A percentile compares a stretch with the other conserved stretches of the same genome.
These are phyloP conservation scores for Monosporozyma aquatica DNA, from an alignment of 805 yeast genomes.

Conservation along the genomic window DNA sequence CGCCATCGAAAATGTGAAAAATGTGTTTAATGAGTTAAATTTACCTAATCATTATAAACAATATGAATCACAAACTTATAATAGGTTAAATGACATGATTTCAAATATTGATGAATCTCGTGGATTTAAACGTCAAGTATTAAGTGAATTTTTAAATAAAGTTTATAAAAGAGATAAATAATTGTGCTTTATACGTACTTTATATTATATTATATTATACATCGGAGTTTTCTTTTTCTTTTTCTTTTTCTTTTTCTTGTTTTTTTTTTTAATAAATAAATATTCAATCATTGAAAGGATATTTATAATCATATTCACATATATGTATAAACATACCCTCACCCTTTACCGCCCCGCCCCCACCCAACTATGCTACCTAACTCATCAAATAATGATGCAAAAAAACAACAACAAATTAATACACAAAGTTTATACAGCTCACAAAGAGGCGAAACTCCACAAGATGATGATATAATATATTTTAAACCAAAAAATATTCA, in stretches of 20 bases:
- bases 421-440: too few species aligned
- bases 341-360: too few species aligned
- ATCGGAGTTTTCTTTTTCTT: background rate
- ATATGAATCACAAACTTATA: constrained; percentile 75
- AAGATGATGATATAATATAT: constrained; percentile 13
- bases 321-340: too few species aligned
- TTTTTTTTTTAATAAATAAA: background rate
- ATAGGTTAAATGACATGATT: constrained; percentile 54
- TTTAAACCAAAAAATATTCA: constrained; percentile 5
- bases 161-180: constrained; percentile 91
- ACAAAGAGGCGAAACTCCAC: too few species aligned
- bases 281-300: background rate
- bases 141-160: constrained; percentile 75
- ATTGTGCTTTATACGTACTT: background rate
- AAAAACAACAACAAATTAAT: too few species aligned
- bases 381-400: too few species aligned
- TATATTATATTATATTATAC: too few species aligned
- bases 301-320: too few species aligned
- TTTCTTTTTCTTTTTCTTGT: background rate
- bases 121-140: constrained; percentile 87
- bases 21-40: constrained; percentile 63
- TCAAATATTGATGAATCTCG: constrained; percentile 74
- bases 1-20: constrained; percentile 45
- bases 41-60: constrained; percentile 62
- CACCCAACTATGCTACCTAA: too few species aligned